Evolutionary conservation across 768 basidiomycete species (phyloP).

Genomic region (Calocybe indica): DNA sequence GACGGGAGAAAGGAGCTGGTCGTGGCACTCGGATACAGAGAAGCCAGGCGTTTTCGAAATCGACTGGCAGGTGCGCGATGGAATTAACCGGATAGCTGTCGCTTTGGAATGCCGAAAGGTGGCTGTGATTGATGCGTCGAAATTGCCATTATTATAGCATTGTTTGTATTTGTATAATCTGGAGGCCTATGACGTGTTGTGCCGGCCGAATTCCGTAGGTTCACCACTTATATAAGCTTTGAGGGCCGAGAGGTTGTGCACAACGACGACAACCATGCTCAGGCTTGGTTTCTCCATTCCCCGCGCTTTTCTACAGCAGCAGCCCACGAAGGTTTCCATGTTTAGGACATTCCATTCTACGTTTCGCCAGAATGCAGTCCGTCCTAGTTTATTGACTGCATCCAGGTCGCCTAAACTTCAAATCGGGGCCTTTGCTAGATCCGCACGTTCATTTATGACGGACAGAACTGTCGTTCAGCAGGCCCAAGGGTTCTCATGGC

Average conservation of each 20-base stretch:
- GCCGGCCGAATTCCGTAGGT: no score
- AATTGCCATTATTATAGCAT: slow-evolving; percentile 25
- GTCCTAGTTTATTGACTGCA: slow-evolving; percentile 9
- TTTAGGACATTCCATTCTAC: slow-evolving; percentile 19
- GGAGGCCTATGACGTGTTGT: no score
- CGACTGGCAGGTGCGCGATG: slow-evolving; percentile 56
- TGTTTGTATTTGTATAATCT: slow-evolving; percentile 2
- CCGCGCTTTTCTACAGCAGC: background rate
- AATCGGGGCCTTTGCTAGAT: slow-evolving; percentile 16
- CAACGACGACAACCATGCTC: no score
- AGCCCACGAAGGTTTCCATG: slow-evolving; percentile 21
- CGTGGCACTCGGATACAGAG: slow-evolving; percentile 54
- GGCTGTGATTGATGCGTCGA: slow-evolving; percentile 58
- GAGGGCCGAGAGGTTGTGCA: no score
- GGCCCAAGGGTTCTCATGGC: slow-evolving; percentile 28
- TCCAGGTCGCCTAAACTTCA: slow-evolving; percentile 14
- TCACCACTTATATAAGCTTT: no score
- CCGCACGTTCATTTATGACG: slow-evolving; percentile 44
- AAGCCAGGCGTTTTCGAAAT: slow-evolving; percentile 71
- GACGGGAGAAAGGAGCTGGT: slow-evolving; percentile 50
- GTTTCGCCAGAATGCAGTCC: no score
- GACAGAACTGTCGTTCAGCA: slow-evolving; percentile 31
- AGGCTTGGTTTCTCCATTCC: no score
- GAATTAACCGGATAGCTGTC: slow-evolving; percentile 58
- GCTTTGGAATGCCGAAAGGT: slow-evolving; percentile 64